Evolutionary conservation across 2,329 filamentous ascomycete genomes (phyloP), one percentile per base, ranked within the genome.

Genomic region (Alternaria longipes): DNA sequence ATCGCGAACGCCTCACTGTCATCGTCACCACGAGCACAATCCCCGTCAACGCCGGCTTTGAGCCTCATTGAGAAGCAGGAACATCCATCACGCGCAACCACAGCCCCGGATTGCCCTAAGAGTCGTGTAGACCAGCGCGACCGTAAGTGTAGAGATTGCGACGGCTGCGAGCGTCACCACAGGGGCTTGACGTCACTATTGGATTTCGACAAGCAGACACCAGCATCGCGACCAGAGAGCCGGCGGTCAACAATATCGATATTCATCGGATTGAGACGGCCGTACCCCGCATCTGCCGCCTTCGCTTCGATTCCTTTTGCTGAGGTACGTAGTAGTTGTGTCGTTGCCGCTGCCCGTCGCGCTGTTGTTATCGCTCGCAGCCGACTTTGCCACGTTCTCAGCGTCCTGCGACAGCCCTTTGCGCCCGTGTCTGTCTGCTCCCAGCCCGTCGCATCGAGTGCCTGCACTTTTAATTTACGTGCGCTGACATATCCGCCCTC

Each of bases 1-100:
- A 76, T 76, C 72, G 69, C 69, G 65, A 74, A 73, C 71, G 72
- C 72, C 72, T 71, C 69, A 73, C 66, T 67, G 71, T 75, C 71
- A 74, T 74, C 72, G 66, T 68, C 66, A 67, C 69, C 70, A 64
- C 66, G 60, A 71, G 66, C 69, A 70, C 66, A 63, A 65, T 63
- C 69, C 69, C 67, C 70, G 67, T 64, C 65, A 46, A 56, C 67
- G 66, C 63, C 69, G 47, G 63, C 64, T 53, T 59, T 69, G 70
- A 73, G 70, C 70, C 70, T 72, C 70, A 71, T 68, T 60, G 65
- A 65, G 57, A 54, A 44, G 55, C 67, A 65, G 61, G 56, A 59
- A 56, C 59, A 64, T 20, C 53, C 49, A 47, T 41, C 38, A 55
- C 56, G 51, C 63, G 54, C 32, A 52, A 41, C 62, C 60, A 60